Evolutionary conservation across 371 early-diverging fungal species (phyloP).

Genomic region (Sporodiniella umbellata): DNA sequence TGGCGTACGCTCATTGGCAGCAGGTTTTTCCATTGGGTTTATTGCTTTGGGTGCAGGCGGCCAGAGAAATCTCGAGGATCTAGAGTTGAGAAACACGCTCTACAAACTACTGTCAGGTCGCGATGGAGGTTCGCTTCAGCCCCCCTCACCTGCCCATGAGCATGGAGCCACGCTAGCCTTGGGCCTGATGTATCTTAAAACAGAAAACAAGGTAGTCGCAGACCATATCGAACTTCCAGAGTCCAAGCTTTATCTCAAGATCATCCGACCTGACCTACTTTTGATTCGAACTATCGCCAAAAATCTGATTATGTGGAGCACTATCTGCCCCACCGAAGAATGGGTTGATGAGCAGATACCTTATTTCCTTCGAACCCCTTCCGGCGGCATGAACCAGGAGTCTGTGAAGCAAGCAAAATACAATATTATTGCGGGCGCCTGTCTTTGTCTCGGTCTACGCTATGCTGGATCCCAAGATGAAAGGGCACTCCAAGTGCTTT

Average conservation of each 20-base stretch:
- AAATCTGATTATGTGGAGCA: conserved; percentile 28
- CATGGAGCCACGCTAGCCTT: conserved; percentile 77
- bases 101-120: conserved; percentile 44
- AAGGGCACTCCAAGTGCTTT: conserved; percentile 47
- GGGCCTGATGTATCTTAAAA: conserved; percentile 78
- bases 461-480: conserved; percentile 75
- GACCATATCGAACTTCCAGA: conserved; percentile 58
- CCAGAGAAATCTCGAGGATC: conserved; percentile 51
- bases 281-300: conserved; percentile 64
- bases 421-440: conserved; percentile 73
- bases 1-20: conserved; percentile 65
- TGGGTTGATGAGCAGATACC: conserved; percentile 78
- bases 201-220: conserved; percentile 66
- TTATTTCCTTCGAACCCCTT: conserved; percentile 34
- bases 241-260: conserved; percentile 54
- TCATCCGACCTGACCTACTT: conserved; percentile 69
- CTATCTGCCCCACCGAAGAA: conserved; percentile 26
- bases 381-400: conserved; percentile 24
- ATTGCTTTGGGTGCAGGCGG: conserved; percentile 70
- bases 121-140: conserved; percentile 31
- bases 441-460: conserved; percentile 74
- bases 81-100: conserved; percentile 58
- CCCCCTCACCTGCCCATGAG: conserved; percentile 44
- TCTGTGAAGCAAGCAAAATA: conserved; percentile 56
- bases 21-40: conserved; percentile 84